These are phyloP conservation scores for Aspergillus quadrilineatus DNA, from an alignment of 2,329 filamentous ascomycete genomes.

Conservation along the genomic window DNA sequence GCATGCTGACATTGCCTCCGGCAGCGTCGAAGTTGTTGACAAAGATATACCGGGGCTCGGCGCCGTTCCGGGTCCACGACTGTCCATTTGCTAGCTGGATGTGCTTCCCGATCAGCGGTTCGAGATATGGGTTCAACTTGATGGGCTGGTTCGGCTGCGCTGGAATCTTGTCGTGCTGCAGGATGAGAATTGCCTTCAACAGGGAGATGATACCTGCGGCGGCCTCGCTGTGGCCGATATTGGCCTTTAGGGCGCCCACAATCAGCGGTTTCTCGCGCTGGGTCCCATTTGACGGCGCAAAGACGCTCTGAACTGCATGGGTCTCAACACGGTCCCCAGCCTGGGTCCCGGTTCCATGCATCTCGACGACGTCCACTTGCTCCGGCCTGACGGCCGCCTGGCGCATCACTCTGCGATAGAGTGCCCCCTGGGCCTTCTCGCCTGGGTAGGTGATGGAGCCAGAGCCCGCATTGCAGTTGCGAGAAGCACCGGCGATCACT, in stretches of 20 bases:
- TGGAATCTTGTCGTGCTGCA: conserved; percentile 62
- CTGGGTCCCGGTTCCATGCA: conserved; percentile 43
- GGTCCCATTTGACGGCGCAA: conserved; percentile 46
- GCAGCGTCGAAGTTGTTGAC: conserved; percentile 70
- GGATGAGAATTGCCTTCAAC: conserved; percentile 64
- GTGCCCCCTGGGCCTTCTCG: conserved; percentile 35
- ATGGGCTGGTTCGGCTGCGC: conserved; percentile 66
- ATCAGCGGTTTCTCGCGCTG: conserved; percentile 46
- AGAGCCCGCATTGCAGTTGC: conserved; percentile 50
- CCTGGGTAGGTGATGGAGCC: conserved; percentile 45
- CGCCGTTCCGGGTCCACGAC: conserved; percentile 19
- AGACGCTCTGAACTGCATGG: conserved; percentile 36
- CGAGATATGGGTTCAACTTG: conserved; percentile 30
- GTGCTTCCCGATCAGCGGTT: conserved; percentile 18
- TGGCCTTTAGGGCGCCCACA: conserved; percentile 35
- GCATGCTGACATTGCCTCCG: conserved; percentile 65
- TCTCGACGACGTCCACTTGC: conserved; percentile 39
- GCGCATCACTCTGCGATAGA: conserved; percentile 38
- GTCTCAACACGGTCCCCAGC: conserved; percentile 40
- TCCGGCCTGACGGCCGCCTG: conserved; percentile 36
- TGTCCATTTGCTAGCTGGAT: not conserved
- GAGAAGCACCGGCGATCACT: conserved; percentile 33
- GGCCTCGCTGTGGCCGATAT: conserved; percentile 47
- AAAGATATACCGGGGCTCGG: conserved; percentile 29
- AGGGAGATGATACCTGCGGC: conserved; percentile 40